phyloP scores from a whole-genome alignment of 768 basidiomycete genomes.

The Glaciozyma antarctica region DNA sequence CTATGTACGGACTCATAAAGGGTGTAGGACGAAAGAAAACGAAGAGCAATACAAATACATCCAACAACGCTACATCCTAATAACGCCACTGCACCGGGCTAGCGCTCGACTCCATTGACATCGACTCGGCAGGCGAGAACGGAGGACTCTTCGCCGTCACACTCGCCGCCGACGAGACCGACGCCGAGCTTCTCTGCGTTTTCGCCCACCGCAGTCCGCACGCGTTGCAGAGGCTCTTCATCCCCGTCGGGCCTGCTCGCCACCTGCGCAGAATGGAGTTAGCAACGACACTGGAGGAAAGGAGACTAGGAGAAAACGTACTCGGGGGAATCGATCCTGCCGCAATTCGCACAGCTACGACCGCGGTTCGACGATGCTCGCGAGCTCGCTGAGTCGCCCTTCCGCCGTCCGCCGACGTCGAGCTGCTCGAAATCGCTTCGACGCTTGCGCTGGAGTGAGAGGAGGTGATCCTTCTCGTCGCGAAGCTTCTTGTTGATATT shows the following conservation, averaged over 20 bases:
- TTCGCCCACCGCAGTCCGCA: slow-evolving; percentile 88
- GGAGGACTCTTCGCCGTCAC: too few relatives aligned
- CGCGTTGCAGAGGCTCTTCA: slow-evolving; percentile 93
- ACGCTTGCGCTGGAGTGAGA: slow-evolving; percentile 11
- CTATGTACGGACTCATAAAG: too few relatives aligned
- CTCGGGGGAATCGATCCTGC: slow-evolving; percentile 22
- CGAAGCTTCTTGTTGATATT: slow-evolving; percentile 27
- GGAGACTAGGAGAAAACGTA: not conserved
- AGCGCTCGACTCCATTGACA: too few relatives aligned
- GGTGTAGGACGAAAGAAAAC: too few relatives aligned
- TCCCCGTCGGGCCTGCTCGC: slow-evolving; percentile 89
- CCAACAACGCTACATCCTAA: too few relatives aligned
- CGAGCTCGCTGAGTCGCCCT: slow-evolving; percentile 12
- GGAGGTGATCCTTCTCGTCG: slow-evolving; percentile 28
- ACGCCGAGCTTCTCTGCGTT: slow-evolving; percentile 34
- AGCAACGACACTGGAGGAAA: not conserved
- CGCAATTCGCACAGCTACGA: slow-evolving; percentile 25
- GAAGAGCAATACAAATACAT: too few relatives aligned
- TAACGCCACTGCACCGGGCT: too few relatives aligned
- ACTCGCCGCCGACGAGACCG: too few relatives aligned
- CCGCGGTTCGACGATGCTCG: slow-evolving; percentile 3
- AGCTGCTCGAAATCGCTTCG: not conserved
- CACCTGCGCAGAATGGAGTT: slow-evolving; percentile 43
- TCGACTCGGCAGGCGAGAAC: too few relatives aligned
- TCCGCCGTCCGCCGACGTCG: slow-evolving; percentile 2